These are phyloP conservation scores for Neurospora discreta DNA, from an alignment of 495 filamentous ascomycete species.

Conservation along the genomic window DNA sequence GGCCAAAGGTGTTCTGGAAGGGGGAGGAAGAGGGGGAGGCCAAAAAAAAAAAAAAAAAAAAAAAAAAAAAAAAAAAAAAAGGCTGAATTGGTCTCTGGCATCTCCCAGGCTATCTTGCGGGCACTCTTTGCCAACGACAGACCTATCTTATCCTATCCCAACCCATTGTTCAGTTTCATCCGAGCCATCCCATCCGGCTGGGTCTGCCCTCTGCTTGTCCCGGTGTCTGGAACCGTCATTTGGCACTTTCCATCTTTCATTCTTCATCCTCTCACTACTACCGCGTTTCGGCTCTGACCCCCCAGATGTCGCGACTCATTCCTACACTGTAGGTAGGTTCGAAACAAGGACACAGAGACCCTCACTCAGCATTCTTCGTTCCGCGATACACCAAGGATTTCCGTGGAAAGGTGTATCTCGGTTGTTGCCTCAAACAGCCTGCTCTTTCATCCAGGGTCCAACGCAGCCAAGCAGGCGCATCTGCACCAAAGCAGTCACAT, in stretches of 20 bases:
- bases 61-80: not conserved
- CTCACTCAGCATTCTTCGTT: not conserved
- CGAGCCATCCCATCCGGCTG: not conserved
- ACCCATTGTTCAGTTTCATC: not conserved
- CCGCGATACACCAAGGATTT: not conserved
- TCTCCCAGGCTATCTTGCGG: not conserved
- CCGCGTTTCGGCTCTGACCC: not conserved
- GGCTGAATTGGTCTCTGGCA: not conserved
- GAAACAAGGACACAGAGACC: not conserved
- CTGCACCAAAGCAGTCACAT: not conserved
- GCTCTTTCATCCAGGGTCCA: not conserved
- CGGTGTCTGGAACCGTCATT: not conserved
- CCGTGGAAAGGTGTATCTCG: not conserved
- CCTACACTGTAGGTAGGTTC: not conserved
- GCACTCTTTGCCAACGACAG: not conserved
- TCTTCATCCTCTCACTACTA: not conserved
- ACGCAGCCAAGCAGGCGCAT: not conserved
- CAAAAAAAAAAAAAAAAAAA: too few species aligned
- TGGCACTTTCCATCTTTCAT: not conserved
- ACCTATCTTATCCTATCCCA: not conserved
- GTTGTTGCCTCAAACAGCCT: not conserved
- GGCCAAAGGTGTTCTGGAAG: not conserved
- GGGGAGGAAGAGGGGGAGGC: too few species aligned
- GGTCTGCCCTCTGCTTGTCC: not conserved
- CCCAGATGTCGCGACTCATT: not conserved